phyloP scores from a whole-genome alignment of 805 yeast species.

The Myxozyma melibiosi region DNA sequence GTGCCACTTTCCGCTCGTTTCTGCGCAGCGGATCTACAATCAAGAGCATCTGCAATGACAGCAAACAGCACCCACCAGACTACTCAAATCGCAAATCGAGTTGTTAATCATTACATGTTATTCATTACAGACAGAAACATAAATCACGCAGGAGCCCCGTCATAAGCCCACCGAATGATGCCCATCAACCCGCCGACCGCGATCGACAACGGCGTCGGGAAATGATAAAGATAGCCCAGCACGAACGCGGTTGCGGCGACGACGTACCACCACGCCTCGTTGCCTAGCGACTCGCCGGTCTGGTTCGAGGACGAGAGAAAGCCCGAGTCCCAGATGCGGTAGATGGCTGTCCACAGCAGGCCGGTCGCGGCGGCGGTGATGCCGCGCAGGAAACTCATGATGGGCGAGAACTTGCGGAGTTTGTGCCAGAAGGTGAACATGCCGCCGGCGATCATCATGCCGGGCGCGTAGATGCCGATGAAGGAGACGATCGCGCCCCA shows the following conservation, averaged over 20 bases:
- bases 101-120: not conserved
- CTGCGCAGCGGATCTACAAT: too few species aligned
- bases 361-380: conserved; percentile 22
- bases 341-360: conserved; percentile 19
- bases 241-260: conserved; percentile 20
- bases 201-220: conserved; percentile 19
- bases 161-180: conserved; percentile 16
- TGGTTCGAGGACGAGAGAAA: not conserved
- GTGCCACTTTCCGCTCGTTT: too few species aligned
- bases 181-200: conserved; percentile 20
- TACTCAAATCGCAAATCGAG: not conserved
- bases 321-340: conserved; percentile 21
- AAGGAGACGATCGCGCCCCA: conserved; percentile 21
- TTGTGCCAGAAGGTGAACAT: conserved; percentile 15
- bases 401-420: conserved; percentile 2
- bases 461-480: conserved; percentile 21
- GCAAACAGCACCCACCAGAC: too few species aligned
- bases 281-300: conserved; percentile 11
- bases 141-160: conserved; percentile 2
- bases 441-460: conserved; percentile 16
- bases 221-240: conserved; percentile 6
- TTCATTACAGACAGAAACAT: too few species aligned
- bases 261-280: conserved; percentile 28
- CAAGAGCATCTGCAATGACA: too few species aligned
- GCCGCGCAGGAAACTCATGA: conserved; percentile 19